Percentiles rank a stretch among this genome's conserved stretches.
These are phyloP conservation scores for Lasiosphaeria ovina DNA, from an alignment of 495 filamentous ascomycete species.

Conservation along the genomic window DNA sequence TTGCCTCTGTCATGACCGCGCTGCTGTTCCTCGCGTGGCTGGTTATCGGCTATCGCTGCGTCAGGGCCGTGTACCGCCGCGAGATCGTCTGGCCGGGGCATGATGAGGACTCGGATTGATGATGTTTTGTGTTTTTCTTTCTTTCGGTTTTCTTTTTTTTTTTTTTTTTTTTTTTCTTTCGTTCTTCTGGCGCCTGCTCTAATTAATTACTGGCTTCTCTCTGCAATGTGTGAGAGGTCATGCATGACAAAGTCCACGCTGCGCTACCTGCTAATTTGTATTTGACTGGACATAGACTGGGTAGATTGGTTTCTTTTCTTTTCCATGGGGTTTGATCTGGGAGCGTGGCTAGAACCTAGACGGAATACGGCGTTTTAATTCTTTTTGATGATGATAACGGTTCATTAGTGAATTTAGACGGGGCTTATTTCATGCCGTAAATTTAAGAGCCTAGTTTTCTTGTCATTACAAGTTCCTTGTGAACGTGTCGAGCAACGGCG, in stretches of 20 bases:
- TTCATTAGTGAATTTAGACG: background rate
- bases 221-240: no score
- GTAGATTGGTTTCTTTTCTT: background rate
- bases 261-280: no score
- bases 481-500: background rate
- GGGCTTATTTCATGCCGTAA: background rate
- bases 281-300: no score
- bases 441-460: background rate
- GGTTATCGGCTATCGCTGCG: constrained; percentile 53
- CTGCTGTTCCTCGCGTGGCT: constrained; percentile 56
- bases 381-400: background rate
- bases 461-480: background rate
- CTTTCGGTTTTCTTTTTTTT: no score
- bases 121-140: background rate
- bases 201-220: no score
- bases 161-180: no score
- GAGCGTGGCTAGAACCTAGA: background rate
- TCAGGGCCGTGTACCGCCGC: constrained; percentile 50
- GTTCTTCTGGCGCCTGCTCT: no score
- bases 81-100: constrained; percentile 63
- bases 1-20: constrained; percentile 53
- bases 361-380: background rate
- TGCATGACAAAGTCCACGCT: no score
- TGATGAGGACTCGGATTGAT: constrained; percentile 52
- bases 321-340: background rate